phyloP scores from a whole-genome alignment of 2,329 filamentous ascomycete species.

The Venturia oleaginea region DNA sequence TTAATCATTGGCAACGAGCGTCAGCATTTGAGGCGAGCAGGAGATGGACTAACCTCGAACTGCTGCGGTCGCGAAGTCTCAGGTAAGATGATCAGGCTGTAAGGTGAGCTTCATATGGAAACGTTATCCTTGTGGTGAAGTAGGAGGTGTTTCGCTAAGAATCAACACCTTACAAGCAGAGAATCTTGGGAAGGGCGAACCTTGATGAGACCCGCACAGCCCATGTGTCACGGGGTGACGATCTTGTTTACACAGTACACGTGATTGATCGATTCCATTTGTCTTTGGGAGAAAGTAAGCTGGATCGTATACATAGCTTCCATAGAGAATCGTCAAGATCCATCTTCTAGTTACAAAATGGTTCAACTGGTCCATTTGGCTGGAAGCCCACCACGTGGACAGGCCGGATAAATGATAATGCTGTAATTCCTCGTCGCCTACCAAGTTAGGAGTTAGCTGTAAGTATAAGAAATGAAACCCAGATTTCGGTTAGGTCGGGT shows the following conservation, averaged over 20 bases:
- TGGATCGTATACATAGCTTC: too few species aligned
- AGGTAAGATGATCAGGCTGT: background rate
- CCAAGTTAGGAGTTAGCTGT: background rate
- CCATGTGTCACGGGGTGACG: background rate
- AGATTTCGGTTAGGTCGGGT: background rate
- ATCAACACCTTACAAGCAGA: background rate
- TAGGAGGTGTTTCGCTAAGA: background rate
- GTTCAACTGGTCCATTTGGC: too few species aligned
- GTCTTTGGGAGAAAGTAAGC: background rate
- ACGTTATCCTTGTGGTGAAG: background rate
- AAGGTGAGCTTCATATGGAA: background rate
- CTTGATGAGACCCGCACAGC: background rate
- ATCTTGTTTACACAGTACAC: background rate
- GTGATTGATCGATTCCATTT: too few species aligned
- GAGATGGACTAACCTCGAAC: background rate
- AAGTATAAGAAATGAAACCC: background rate
- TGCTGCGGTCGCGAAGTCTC: background rate
- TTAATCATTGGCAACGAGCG: background rate
- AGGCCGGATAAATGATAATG: background rate
- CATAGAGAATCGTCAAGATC: too few species aligned
- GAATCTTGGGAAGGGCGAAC: background rate
- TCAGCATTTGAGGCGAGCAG: background rate
- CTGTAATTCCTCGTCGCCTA: background rate
- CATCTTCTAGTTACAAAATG: too few species aligned
- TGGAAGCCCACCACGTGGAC: background rate